A percentile compares a stretch with the other conserved stretches of the same genome.
phyloP scores from a whole-genome alignment of 331 rosid genomes.

The Erythrophleum ivorense region DNA sequence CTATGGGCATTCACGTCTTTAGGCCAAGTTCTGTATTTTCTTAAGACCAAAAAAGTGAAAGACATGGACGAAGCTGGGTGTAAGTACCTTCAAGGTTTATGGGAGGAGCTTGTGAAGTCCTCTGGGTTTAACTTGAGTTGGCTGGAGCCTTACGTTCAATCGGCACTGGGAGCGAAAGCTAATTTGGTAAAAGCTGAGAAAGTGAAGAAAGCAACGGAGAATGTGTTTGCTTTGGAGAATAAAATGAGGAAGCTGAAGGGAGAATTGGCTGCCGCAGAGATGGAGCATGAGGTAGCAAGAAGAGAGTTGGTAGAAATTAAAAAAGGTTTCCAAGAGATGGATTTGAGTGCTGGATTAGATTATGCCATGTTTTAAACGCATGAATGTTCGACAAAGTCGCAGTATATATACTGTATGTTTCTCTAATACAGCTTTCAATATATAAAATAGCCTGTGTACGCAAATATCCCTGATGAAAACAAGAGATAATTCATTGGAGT shows the following conservation, averaged over 20 bases:
- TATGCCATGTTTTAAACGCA: conserved; percentile 43
- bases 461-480: background rate
- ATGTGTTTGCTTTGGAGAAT: conserved; percentile 29
- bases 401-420: no score
- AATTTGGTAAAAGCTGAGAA: conserved; percentile 16
- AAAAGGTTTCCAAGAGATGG: conserved; percentile 33
- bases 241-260: conserved; percentile 40
- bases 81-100: conserved; percentile 33
- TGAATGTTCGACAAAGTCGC: background rate
- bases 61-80: conserved; percentile 46
- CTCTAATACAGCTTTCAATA: no score
- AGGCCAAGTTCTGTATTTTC: conserved; percentile 47
- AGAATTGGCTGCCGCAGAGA: conserved; percentile 37
- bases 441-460: background rate
- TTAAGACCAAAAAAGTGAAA: conserved; percentile 37
- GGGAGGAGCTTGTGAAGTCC: conserved; percentile 45
- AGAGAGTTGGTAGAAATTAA: conserved; percentile 32
- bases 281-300: conserved; percentile 37
- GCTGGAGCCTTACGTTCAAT: conserved; percentile 50
- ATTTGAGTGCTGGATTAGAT: conserved; percentile 45
- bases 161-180: conserved; percentile 32
- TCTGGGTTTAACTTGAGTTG: conserved; percentile 48
- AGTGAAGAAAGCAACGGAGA: conserved; percentile 14
- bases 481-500: background rate
- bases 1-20: conserved; percentile 48